Evolutionary conservation across 2,329 filamentous ascomycete species (phyloP).

Genomic region (Fusarium lyarnte): DNA sequence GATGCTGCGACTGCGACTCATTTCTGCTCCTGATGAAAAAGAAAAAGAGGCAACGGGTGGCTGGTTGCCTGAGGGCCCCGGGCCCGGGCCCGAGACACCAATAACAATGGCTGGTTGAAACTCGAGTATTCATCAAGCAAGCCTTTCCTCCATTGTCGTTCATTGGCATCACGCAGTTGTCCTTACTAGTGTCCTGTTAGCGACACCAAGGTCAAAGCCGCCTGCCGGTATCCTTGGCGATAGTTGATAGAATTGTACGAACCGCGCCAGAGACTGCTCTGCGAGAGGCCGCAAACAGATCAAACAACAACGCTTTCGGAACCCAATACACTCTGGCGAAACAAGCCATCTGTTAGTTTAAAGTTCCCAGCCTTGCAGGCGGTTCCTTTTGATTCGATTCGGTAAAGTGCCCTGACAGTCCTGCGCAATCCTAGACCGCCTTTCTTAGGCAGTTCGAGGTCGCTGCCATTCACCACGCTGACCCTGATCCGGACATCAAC

Average conservation of each 20-base stretch:
- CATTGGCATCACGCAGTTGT: background rate
- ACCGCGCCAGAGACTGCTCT: background rate
- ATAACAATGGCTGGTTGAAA: background rate
- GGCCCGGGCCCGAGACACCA: background rate
- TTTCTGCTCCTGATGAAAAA: background rate
- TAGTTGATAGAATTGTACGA: background rate
- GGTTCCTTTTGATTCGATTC: background rate
- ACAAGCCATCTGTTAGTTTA: background rate
- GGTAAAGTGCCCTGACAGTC: background rate
- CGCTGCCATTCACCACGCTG: background rate
- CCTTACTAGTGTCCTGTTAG: background rate
- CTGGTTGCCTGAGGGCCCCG: background rate
- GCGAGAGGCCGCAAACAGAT: background rate
- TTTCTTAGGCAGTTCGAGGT: background rate
- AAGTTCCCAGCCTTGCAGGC: conserved; percentile 1
- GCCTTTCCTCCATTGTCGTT: background rate
- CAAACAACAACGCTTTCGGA: background rate
- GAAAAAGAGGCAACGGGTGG: background rate
- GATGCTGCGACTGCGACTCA: background rate
- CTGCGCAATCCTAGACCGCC: conserved; percentile 8
- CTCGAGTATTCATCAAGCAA: background rate
- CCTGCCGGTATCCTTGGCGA: background rate
- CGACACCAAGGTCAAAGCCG: background rate
- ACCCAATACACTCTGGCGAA: background rate
- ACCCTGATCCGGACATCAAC: background rate